Percentiles rank a stretch among this genome's conserved stretches.
Evolutionary conservation across 2,329 filamentous ascomycete species (phyloP).

Genomic region (Mollisia scopiformis): DNA sequence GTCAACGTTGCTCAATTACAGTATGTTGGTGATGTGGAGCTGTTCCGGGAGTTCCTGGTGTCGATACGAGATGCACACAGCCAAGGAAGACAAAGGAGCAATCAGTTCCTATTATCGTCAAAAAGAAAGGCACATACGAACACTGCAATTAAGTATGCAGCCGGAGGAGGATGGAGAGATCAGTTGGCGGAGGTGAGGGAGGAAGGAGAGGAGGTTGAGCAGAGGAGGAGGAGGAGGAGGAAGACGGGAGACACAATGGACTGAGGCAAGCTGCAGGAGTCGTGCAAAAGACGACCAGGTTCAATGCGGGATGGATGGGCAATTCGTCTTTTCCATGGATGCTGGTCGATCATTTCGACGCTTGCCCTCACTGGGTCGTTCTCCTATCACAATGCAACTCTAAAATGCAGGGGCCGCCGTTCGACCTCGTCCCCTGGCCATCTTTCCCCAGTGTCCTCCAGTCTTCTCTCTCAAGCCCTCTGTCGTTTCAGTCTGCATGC

Average conservation of each 20-base stretch:
- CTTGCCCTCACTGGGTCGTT: slow-evolving; percentile 5
- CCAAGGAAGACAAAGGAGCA: neutral
- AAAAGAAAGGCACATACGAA: slow-evolving; percentile 6
- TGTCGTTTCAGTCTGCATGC: neutral
- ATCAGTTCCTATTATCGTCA: neutral
- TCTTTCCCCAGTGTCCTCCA: no score
- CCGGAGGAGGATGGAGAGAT: neutral
- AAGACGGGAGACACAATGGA: no score
- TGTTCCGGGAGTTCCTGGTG: neutral
- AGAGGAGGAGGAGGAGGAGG: neutral
- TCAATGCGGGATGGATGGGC: slow-evolving; percentile 1
- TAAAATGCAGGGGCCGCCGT: slow-evolving; percentile 13
- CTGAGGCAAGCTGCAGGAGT: slow-evolving; percentile 4
- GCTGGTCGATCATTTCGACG: slow-evolving; percentile 8
- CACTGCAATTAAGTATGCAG: neutral
- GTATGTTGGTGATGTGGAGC: neutral
- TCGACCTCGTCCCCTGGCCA: neutral
- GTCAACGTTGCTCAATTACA: slow-evolving; percentile 30
- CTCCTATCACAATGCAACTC: slow-evolving; percentile 5
- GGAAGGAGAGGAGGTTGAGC: slow-evolving; percentile 6
- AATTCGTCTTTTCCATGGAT: neutral
- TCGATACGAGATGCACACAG: slow-evolving; percentile 1
- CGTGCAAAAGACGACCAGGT: slow-evolving; percentile 5
- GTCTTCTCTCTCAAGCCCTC: no score
- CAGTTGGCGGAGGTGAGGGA: neutral